Percentiles rank a stretch among this genome's conserved stretches.
Evolutionary conservation across 202 grass and related monocot genomes (phyloP).

Genomic region (Alloteropsis angusta): DNA sequence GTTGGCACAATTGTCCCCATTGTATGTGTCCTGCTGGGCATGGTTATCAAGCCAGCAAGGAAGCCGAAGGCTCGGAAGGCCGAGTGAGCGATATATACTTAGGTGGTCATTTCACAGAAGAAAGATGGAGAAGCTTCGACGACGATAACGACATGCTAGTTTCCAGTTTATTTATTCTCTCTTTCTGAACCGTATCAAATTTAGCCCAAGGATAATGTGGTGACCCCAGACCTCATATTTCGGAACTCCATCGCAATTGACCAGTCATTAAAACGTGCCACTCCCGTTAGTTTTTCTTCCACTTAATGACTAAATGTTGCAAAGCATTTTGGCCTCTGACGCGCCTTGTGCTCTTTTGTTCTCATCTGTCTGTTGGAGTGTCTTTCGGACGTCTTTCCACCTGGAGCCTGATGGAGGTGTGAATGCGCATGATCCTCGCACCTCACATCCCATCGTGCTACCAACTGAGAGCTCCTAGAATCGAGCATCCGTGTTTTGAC

Average conservation of each 20-base stretch:
- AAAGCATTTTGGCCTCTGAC: not conserved
- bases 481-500: constrained; percentile 14
- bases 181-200: constrained; percentile 3
- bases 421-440: not conserved
- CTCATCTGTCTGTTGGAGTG: not conserved
- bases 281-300: not conserved
- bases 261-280: constrained; percentile 24
- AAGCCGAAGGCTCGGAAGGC: constrained; percentile 68
- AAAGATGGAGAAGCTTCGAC: constrained; percentile 10
- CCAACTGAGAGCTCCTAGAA: not conserved
- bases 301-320: constrained; percentile 6
- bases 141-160: constrained; percentile 20
- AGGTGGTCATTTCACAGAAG: constrained; percentile 1
- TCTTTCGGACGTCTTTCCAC: not conserved
- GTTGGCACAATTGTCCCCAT: constrained; percentile 82
- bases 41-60: constrained; percentile 74
- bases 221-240: not conserved
- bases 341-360: not conserved
- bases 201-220: constrained; percentile 26
- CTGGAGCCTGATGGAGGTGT: not conserved
- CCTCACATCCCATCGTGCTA: not conserved
- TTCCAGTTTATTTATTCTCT: constrained; percentile 24
- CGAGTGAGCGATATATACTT: constrained; percentile 35
- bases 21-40: constrained; percentile 53
- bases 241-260: constrained; percentile 2